Percentiles rank a stretch among this genome's conserved stretches.
phyloP scores from a whole-genome alignment of 2,329 filamentous ascomycete species.

The Epichloe hybrida region DNA sequence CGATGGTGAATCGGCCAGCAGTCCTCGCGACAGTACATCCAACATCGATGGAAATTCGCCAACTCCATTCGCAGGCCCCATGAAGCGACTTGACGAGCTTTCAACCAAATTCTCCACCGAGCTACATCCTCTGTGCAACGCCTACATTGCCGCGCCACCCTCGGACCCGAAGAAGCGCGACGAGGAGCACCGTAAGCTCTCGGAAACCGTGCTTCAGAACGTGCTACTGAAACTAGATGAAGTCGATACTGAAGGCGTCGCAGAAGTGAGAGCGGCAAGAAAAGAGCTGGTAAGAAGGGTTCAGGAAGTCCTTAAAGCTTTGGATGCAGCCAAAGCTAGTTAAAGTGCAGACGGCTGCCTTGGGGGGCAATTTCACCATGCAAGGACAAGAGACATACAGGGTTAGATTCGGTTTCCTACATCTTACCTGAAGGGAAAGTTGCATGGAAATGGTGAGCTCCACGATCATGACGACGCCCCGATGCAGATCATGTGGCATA shows the following conservation, averaged over 20 bases:
- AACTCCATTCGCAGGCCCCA: slow-evolving; percentile 21
- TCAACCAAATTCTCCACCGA: slow-evolving; percentile 48
- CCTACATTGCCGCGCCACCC: slow-evolving; percentile 51
- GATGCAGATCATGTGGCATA: not conserved
- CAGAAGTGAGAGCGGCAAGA: slow-evolving; percentile 47
- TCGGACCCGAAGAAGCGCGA: slow-evolving; percentile 51
- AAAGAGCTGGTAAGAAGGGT: slow-evolving; percentile 63
- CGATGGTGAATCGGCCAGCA: slow-evolving; percentile 28
- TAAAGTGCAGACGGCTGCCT: not conserved
- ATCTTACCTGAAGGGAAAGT: not conserved
- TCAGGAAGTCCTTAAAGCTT: slow-evolving; percentile 48
- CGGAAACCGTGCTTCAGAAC: slow-evolving; percentile 64
- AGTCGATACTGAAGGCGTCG: slow-evolving; percentile 58
- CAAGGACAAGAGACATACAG: not conserved
- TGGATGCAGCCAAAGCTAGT: slow-evolving; percentile 38
- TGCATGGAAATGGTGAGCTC: not conserved
- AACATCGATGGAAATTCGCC: slow-evolving; percentile 19
- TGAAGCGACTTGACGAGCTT: slow-evolving; percentile 53
- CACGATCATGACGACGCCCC: no score
- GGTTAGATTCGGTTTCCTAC: not conserved
- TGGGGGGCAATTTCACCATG: not conserved
- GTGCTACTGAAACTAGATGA: slow-evolving; percentile 65
- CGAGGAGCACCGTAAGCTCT: slow-evolving; percentile 65
- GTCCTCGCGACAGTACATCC: slow-evolving; percentile 30
- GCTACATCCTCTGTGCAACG: slow-evolving; percentile 50